These are phyloP conservation scores for Barnettozyma hawaiiensis DNA, from an alignment of 1,139 yeast species.

Conservation along the genomic window DNA sequence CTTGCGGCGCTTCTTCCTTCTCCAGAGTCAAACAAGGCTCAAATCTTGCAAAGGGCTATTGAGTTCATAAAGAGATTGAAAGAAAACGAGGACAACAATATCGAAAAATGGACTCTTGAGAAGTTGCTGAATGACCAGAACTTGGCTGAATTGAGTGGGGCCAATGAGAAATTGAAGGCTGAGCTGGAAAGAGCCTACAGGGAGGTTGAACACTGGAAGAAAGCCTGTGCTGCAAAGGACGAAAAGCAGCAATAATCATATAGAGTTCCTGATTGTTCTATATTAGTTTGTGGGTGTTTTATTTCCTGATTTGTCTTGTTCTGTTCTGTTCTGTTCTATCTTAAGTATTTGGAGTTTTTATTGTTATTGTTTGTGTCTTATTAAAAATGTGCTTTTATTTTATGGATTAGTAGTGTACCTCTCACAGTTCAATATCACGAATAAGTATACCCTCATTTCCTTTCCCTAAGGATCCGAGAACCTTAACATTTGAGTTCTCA, in stretches of 20 bases:
- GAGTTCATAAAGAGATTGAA: constrained; percentile 85
- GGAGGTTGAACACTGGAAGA: constrained; percentile 80
- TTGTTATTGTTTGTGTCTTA: not conserved
- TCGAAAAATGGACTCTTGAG: constrained; percentile 92
- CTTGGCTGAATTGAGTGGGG: constrained; percentile 68
- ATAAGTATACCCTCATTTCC: constrained; percentile 58
- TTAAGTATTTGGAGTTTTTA: not conserved
- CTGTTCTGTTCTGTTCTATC: not conserved
- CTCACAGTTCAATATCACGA: constrained; percentile 46
- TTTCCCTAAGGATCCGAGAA: constrained; percentile 52
- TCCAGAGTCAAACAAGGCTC: constrained; percentile 87
- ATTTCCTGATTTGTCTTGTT: not conserved
- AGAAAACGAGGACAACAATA: constrained; percentile 79
- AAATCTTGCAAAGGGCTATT: constrained; percentile 79
- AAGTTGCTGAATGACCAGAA: constrained; percentile 89
- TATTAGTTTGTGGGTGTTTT: not conserved
- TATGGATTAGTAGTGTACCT: not conserved
- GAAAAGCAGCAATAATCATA: constrained; percentile 2
- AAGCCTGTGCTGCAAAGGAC: constrained; percentile 19
- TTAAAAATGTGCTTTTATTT: not conserved
- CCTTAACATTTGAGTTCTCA: constrained; percentile 45
- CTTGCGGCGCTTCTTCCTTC: constrained; percentile 73
- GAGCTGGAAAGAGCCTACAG: constrained; percentile 90
- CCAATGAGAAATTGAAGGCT: constrained; percentile 71
- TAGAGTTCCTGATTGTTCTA: too few species aligned